Percentiles rank a stretch among this genome's conserved stretches.
Conservation (phyloP, 768 basidiomycete genomes). For the Arthromyces matolae region DNA sequence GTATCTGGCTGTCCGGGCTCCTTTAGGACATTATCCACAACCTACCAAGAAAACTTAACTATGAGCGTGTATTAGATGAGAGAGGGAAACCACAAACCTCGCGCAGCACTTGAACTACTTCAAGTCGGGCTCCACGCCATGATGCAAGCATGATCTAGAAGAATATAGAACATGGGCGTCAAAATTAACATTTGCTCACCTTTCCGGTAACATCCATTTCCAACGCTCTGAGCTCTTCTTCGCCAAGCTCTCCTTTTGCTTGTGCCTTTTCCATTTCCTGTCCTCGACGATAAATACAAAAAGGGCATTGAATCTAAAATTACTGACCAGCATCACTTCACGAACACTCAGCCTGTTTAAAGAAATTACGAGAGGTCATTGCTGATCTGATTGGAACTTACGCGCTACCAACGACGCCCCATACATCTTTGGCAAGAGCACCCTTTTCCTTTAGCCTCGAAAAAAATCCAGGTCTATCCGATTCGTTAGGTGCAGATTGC, state of each 20-base stretch:
- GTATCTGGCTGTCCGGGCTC: conserved; percentile 71
- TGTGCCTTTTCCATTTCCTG: conserved; percentile 88
- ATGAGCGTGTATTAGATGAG: no score
- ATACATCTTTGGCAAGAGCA: conserved; percentile 89
- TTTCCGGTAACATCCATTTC: conserved; percentile 95
- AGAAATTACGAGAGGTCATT: conserved; percentile 1
- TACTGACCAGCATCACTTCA: conserved; percentile 60
- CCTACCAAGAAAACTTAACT: conserved; percentile 33
- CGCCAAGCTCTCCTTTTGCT: conserved; percentile 81
- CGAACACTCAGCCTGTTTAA: conserved; percentile 62
- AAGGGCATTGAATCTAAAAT: neutral
- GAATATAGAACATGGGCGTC: neutral
- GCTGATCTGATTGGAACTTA: conserved; percentile 38
- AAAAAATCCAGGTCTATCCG: conserved; percentile 77
- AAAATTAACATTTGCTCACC: conserved; percentile 32
- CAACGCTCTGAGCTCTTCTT: conserved; percentile 80
- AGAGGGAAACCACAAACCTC: conserved; percentile 35
- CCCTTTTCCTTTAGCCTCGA: conserved; percentile 94
- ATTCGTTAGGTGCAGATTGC: neutral
- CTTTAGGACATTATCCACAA: conserved; percentile 81
- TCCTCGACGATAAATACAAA: neutral
- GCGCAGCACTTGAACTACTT: conserved; percentile 87
- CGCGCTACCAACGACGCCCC: conserved; percentile 96
- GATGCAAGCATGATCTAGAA: conserved; percentile 87
- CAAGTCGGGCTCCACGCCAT: conserved; percentile 95